Base-by-base conservation (phyloP, 306 rosid genomes). In the Cucurbita argyrosperma region DNA sequence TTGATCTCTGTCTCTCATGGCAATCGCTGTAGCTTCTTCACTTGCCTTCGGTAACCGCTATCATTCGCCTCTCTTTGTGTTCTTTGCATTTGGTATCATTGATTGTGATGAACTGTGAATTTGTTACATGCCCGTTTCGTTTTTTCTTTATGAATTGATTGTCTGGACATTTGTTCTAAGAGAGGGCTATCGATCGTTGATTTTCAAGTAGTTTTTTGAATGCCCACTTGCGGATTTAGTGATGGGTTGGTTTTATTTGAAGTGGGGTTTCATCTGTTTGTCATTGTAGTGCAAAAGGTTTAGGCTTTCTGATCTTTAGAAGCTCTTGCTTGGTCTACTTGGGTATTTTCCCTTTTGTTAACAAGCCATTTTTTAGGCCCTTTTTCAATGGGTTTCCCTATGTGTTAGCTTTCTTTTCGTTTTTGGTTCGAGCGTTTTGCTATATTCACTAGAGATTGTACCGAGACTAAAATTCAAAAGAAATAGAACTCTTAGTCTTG, bases 11-110 rank as follows among this genome's bases (percentile, higher is more conserved):
- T 47, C 71, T 76, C 68, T 60, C 45, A 83, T 85, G 87, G 81
- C 81, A 39, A 62, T 85, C 39, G 80, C 82, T 4, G 77, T 61
- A 7, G 77, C 83, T 71, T 76, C 85, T 69, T 66, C 85, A 11
- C 62, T 83, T n/a, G 74, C 85, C 50, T 68, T 82, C 11, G 90
- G 90, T 86, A 83, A 79, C 51, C 37, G n/a, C 73, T 9, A 53
- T 39, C 45, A 8, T 7, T 21, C 26, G 59, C 59, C 30, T 47
- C 38, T 60, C 62, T 16, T 53, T 5, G 1, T 10, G 11, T 39
- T 43, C 49, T 21, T 56, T 21, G 71, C 72, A 69, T 18, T 18
- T 59, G 42, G 47, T 16, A 40, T 43, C 42, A 42, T 74, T 49
- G 40, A 68, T 51, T 68, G 14, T 46, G 57, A 26, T 7, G 37